These are phyloP conservation scores for Sporothrix luriei DNA, from an alignment of 2,329 filamentous ascomycete species.

Conservation along the genomic window DNA sequence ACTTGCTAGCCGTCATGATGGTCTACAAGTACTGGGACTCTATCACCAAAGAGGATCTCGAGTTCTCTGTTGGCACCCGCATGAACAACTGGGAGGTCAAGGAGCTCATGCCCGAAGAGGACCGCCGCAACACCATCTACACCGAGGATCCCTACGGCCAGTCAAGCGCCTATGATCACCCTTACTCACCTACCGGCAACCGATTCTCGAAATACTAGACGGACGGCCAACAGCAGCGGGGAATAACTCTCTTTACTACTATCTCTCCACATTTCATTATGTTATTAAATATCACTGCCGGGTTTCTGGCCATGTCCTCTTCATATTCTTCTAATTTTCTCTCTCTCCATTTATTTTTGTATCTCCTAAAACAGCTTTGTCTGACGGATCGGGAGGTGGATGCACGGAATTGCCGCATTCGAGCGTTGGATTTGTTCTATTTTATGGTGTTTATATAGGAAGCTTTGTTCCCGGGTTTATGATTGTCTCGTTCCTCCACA, in stretches of 20 bases:
- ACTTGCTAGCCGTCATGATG: conserved; percentile 97
- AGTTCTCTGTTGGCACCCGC: conserved; percentile 94
- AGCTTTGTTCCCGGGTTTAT: conserved; percentile 9
- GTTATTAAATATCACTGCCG: conserved; percentile 1
- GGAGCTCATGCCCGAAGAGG: conserved; percentile 80
- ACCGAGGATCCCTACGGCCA: conserved; percentile 67
- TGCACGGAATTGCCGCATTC: conserved; percentile 10
- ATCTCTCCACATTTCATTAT: neutral
- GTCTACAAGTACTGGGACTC: conserved; percentile 99
- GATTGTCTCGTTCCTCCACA: neutral
- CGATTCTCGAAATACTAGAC: conserved; percentile 54
- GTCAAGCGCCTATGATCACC: conserved; percentile 56
- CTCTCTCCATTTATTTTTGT: neutral
- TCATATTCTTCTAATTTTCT: neutral
- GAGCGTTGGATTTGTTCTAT: neutral
- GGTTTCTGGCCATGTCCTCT: conserved; percentile 4
- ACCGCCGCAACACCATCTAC: conserved; percentile 73
- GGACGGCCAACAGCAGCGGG: neutral
- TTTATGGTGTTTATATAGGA: neutral
- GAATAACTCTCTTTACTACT: neutral
- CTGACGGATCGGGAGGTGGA: neutral
- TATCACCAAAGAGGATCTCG: conserved; percentile 96
- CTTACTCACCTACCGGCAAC: conserved; percentile 50
- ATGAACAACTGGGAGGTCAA: conserved; percentile 99
- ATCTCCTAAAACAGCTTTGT: neutral